Evolutionary conservation across 139 green algal species (phyloP).

Genomic region (Tetradesmus obliquus): DNA sequence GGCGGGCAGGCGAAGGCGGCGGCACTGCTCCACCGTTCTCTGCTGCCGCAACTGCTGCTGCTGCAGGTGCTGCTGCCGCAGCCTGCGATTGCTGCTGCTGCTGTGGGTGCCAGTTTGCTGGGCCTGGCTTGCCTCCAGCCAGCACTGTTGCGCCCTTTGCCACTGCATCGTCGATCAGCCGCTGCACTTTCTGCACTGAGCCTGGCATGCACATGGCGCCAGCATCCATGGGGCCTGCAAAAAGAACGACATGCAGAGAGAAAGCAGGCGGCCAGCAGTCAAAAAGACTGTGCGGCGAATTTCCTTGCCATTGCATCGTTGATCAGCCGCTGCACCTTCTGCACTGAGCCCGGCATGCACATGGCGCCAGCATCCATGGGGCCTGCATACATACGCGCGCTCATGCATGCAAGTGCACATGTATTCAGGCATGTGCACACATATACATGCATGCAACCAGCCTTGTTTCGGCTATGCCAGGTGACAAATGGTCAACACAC

Average conservation of each 20-base stretch:
- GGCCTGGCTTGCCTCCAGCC: constrained; percentile 18
- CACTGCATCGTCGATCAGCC: constrained; percentile 93
- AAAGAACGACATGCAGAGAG: background rate
- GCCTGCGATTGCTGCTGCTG: constrained; percentile 18
- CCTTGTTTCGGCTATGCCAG: too few relatives aligned
- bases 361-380: constrained; percentile 92
- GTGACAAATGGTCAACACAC: background rate
- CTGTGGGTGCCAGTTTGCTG: constrained; percentile 19
- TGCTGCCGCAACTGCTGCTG: constrained; percentile 24
- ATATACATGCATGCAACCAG: too few relatives aligned
- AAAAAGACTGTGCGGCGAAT: too few relatives aligned
- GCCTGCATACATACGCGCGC: background rate
- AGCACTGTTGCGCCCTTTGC: constrained; percentile 78
- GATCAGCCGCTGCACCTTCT: constrained; percentile 90
- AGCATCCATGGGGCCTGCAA: constrained; percentile 76
- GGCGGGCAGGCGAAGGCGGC: background rate
- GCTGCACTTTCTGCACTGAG: constrained; percentile 85
- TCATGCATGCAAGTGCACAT: too few relatives aligned
- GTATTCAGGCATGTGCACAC: too few relatives aligned
- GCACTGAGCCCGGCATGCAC: constrained; percentile 92
- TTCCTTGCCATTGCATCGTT: constrained; percentile 82
- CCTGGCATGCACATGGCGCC: constrained; percentile 97
- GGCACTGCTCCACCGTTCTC: background rate
- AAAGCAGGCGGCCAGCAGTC: background rate
- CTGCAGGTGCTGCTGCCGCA: constrained; percentile 12